Evolutionary conservation across 331 rosid genomes (phyloP).

Genomic region (Pyrus hybrid): DNA sequence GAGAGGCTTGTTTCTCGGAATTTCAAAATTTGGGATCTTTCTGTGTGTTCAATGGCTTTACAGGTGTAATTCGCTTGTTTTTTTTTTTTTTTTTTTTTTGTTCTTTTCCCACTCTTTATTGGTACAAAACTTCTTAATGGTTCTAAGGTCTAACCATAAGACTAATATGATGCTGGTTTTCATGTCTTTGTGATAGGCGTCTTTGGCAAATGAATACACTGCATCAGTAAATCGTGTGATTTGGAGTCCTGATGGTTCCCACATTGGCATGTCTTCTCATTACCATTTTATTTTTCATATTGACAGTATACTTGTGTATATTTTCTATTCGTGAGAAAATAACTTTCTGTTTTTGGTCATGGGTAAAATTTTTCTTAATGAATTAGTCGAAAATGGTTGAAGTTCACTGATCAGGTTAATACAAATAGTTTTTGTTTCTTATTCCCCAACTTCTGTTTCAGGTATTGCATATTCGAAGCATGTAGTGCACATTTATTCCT

Average conservation of each 20-base stretch:
- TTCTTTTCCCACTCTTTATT: neutral
- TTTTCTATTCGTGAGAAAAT: neutral
- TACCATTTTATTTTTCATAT: neutral
- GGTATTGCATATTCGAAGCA: conserved; percentile 21
- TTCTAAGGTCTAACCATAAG: neutral
- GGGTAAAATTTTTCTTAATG: neutral
- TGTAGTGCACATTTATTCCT: conserved; percentile 21
- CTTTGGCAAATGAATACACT: neutral
- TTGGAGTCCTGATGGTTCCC: conserved; percentile 24
- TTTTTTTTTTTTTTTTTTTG: neutral
- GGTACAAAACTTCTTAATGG: no score
- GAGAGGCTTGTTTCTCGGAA: conserved; percentile 8
- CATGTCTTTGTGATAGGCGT: neutral
- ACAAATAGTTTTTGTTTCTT: neutral
- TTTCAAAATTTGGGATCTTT: conserved; percentile 15
- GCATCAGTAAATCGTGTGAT: conserved; percentile 13
- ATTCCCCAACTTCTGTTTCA: neutral
- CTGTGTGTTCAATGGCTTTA: neutral
- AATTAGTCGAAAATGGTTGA: neutral
- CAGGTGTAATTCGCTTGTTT: neutral
- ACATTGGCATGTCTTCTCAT: conserved; percentile 5
- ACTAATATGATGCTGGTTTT: neutral
- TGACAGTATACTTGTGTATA: neutral
- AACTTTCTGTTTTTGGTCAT: neutral
- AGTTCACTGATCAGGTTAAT: neutral